Evolutionary conservation across 345 rosid genomes (phyloP), one percentile per base, ranked within the genome.

Genomic region (Euphorbia tirucalli): DNA sequence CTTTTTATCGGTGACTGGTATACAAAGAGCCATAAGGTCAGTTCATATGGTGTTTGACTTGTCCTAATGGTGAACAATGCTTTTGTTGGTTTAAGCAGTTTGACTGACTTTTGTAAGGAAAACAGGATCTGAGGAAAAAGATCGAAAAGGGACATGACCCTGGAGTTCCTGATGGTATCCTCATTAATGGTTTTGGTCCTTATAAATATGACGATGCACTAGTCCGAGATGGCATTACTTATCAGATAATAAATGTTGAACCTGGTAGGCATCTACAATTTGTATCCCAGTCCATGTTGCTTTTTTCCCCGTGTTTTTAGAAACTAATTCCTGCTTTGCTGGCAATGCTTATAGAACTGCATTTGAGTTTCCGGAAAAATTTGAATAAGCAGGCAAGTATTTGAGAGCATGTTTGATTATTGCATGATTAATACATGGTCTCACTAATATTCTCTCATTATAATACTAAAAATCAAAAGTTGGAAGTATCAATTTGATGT

Each of bases 121-220:
- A 81, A 73, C 86, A 93, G 97, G 83, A 87, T 75, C 79, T 89
- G 70, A 87, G 97, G 81, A 84, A 85, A 80, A 87, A 86, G 70
- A 78, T 91, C 72, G 91, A 91, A 80, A 78, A 81, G 41, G 86
- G 84, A 65, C 74, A 52, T 55, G 84, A 83, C 75, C 78, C 87
- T 66, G 91, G 94, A 76, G 81, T 75, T 85, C 96, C 98, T 15
- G 90, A 88, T 69, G 97, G 97, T 66, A 70, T 89, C 77, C 70
- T 91, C 60, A 85, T 93, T 5, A 93, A 93, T 71, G 97, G 98
- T 57, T 72, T 88, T 37, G 96, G 98, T 63, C 97, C 98, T 8
- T 91, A 85, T 78, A 86, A 83, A 63, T 91, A 87, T 72, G 88
- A 82, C 64, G 78, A 71, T 3, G 75, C 82, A 27, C 76, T 86